Percentiles rank a stretch among this genome's conserved stretches.
phyloP scores from a whole-genome alignment of 257 asterid species.

The Rubia yunnanensis region DNA sequence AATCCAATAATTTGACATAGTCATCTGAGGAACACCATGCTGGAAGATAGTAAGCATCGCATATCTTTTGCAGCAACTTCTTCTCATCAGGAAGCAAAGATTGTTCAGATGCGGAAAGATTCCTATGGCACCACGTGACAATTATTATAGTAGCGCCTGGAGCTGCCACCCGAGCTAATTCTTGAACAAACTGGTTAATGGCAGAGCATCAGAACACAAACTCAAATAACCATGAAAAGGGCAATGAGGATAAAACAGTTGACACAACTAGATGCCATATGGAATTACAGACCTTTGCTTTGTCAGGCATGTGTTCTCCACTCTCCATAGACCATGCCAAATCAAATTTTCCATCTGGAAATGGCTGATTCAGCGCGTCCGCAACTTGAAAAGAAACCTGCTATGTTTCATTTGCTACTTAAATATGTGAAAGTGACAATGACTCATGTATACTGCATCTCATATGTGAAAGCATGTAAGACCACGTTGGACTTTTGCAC shows the following conservation, averaged over 20 bases:
- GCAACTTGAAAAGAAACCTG: conserved; percentile 92
- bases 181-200: conserved; percentile 60
- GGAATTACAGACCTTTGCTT: conserved; percentile 51
- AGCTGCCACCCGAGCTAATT: conserved; percentile 86
- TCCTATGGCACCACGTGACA: conserved; percentile 98
- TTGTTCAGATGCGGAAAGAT: conserved; percentile 64
- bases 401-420: conserved; percentile 2
- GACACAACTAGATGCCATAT: not conserved
- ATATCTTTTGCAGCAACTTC: conserved; percentile 51
- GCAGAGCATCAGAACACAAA: not conserved
- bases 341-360: conserved; percentile 74
- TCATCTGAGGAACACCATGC: conserved; percentile 90
- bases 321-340: conserved; percentile 99
- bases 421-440: not conserved
- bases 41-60: conserved; percentile 75
- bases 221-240: not conserved
- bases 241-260: not conserved
- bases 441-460: not conserved
- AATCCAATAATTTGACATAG: conserved; percentile 59
- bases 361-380: conserved; percentile 93
- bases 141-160: conserved; percentile 90
- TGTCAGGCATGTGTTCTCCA: conserved; percentile 99
- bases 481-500: not conserved
- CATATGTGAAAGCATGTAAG: not conserved
- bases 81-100: conserved; percentile 58